Evolutionary conservation across 2,329 filamentous ascomycete species (phyloP).

Genomic region (Ceratocystis papillata): DNA sequence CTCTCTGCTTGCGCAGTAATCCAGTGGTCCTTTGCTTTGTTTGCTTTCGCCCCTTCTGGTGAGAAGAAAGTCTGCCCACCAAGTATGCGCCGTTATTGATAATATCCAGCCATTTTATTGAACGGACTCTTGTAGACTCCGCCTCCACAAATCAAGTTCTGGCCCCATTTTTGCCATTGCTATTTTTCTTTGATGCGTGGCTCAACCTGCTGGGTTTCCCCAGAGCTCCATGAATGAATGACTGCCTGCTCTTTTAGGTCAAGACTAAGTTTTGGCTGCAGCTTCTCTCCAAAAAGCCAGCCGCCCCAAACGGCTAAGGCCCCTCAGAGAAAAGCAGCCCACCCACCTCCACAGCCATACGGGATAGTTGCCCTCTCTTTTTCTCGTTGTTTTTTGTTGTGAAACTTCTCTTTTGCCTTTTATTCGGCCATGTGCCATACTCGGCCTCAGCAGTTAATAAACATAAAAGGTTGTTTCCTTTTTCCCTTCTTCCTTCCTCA

Average conservation of each 20-base stretch:
- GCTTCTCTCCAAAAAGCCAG: slow-evolving; percentile 4
- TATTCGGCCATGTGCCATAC: background rate
- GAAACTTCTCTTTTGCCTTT: background rate
- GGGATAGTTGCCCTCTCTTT: background rate
- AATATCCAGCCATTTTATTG: slow-evolving; percentile 3
- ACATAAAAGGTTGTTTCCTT: background rate
- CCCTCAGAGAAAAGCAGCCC: background rate
- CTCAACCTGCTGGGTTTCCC: background rate
- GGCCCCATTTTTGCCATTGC: background rate
- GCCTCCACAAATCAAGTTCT: background rate
- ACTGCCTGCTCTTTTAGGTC: background rate
- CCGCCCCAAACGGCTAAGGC: background rate
- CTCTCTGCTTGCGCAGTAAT: background rate
- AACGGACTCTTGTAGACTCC: background rate
- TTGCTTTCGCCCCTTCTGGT: background rate
- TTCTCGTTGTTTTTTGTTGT: background rate
- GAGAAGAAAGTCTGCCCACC: background rate
- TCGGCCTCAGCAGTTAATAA: background rate
- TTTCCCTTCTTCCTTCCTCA: background rate
- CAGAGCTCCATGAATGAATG: background rate
- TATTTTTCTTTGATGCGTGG: background rate
- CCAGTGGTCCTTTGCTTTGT: background rate
- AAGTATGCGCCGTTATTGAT: background rate
- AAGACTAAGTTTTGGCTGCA: background rate
- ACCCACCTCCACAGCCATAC: background rate